phyloP scores from a whole-genome alignment of 179 eudicot genomes.

The Beta macrorhiza region DNA sequence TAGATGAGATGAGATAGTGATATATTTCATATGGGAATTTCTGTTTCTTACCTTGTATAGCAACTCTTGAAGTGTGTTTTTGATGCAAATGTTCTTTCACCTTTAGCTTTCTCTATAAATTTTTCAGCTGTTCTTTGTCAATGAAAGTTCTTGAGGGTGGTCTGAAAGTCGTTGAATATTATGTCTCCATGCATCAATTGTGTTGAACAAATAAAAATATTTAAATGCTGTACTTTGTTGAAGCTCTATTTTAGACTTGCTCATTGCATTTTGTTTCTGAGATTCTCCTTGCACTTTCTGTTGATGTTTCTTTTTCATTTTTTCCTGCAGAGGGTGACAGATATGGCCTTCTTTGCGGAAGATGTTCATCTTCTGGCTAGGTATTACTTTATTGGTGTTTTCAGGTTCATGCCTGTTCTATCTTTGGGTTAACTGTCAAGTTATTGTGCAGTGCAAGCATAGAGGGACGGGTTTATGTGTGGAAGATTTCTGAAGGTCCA shows the following conservation, averaged over 20 bases:
- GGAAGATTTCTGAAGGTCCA: conserved; percentile 91
- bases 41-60: background rate
- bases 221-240: background rate
- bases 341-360: conserved; percentile 98
- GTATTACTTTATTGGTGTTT: conserved; percentile 38
- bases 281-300: background rate
- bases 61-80: background rate
- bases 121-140: background rate
- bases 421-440: conserved; percentile 27
- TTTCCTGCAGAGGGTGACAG: conserved; percentile 82
- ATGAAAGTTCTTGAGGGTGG: background rate
- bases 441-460: conserved; percentile 73
- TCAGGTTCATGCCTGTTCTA: conserved; percentile 3
- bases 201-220: background rate
- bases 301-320: conserved; percentile 12
- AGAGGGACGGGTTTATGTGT: conserved; percentile 85
- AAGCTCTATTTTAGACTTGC: background rate
- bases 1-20: background rate
- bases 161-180: background rate
- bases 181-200: background rate
- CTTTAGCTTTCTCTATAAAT: too few species aligned
- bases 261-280: background rate
- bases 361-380: conserved; percentile 98
- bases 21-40: background rate
- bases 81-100: background rate